A percentile compares a stretch with the other conserved stretches of the same genome.
phyloP scores from a whole-genome alignment of 345 rosid genomes.

The Moringa oleifera region DNA sequence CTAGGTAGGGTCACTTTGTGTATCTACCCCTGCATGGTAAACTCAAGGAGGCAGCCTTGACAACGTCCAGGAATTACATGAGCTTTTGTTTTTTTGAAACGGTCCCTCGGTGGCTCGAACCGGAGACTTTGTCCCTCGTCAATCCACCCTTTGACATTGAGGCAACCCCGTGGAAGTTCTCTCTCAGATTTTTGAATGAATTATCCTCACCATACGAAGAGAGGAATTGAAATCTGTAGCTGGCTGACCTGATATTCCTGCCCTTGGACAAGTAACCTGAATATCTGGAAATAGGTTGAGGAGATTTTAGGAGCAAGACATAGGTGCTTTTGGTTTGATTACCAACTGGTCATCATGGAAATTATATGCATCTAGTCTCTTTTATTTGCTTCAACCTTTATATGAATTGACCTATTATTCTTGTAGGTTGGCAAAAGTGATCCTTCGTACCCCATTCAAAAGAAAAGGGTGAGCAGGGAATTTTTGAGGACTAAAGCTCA shows the following conservation, averaged over 20 bases:
- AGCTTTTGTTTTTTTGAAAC: no score
- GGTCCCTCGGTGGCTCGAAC: no score
- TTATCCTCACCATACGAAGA: background rate
- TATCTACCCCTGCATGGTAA: no score
- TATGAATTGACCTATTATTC: background rate
- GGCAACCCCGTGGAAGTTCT: no score
- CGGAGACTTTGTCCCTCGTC: no score
- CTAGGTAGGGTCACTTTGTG: no score
- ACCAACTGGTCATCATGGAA: background rate
- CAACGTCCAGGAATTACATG: no score
- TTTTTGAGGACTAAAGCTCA: constrained; percentile 95
- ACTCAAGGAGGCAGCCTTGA: no score
- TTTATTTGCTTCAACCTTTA: background rate
- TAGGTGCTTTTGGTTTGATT: background rate
- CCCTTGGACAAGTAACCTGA: background rate
- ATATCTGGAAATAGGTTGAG: background rate
- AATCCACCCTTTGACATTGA: no score
- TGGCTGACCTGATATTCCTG: background rate
- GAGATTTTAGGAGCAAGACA: background rate
- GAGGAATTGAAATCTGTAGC: background rate
- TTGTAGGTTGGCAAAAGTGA: constrained; percentile 84
- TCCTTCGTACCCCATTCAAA: constrained; percentile 88
- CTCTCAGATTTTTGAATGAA: background rate
- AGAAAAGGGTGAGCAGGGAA: constrained; percentile 90
- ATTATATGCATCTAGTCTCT: background rate